phyloP scores from a whole-genome alignment of 2,329 filamentous ascomycete genomes.

The Fusarium sp. region DNA sequence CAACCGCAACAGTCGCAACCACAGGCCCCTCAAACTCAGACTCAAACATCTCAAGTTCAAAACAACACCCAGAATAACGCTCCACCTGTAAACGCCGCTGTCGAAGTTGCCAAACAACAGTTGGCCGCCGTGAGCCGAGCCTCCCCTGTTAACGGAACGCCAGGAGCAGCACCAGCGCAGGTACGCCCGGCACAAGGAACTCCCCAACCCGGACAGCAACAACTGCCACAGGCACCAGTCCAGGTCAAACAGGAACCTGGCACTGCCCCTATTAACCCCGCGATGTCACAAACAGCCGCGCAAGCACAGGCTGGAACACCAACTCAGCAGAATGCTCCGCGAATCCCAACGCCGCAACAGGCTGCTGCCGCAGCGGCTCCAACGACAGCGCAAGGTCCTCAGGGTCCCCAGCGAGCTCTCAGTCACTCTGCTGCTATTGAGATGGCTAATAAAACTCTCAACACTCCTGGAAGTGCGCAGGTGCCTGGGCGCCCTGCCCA shows the following conservation, averaged over 20 bases:
- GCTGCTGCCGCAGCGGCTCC: conserved; percentile 55
- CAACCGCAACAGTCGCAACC: conserved; percentile 26
- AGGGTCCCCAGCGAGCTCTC: conserved; percentile 57
- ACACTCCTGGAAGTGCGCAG: conserved; percentile 50
- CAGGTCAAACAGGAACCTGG: conserved; percentile 52
- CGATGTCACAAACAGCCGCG: conserved; percentile 54
- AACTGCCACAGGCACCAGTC: conserved; percentile 34
- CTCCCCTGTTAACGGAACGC: conserved; percentile 48
- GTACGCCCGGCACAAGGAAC: conserved; percentile 45
- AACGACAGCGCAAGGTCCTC: conserved; percentile 52
- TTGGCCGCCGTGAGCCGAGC: conserved; percentile 47
- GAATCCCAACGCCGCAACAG: conserved; percentile 65
- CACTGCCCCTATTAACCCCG: conserved; percentile 62
- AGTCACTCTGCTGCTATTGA: conserved; percentile 64
- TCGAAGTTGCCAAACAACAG: conserved; percentile 60
- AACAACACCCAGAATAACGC: conserved; percentile 48
- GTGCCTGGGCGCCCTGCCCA: conserved; percentile 49
- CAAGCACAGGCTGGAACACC: conserved; percentile 59
- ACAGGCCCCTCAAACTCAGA: conserved; percentile 36
- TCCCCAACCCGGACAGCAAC: conserved; percentile 42
- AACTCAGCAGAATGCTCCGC: conserved; percentile 61
- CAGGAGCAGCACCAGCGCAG: conserved; percentile 43
- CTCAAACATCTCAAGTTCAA: conserved; percentile 36
- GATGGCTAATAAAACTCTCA: conserved; percentile 57
- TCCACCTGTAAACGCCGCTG: conserved; percentile 57